Percentiles rank a stretch among this genome's conserved stretches.
Evolutionary conservation across 495 filamentous ascomycete species (phyloP).

Genomic region (Podospora comata): DNA sequence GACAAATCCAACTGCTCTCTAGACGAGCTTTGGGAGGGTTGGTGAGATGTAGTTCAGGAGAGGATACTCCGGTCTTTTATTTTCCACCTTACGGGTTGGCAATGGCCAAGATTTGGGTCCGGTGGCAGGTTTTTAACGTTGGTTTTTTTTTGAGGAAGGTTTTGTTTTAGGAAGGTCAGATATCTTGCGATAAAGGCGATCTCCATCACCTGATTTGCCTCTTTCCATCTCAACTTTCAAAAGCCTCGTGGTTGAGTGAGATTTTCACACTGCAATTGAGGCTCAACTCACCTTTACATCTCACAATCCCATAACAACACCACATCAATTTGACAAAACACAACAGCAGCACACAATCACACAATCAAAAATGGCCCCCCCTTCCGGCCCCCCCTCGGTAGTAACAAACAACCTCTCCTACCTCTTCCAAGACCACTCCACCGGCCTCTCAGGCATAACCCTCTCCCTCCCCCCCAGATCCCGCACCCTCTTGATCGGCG

Average conservation of each 20-base stretch:
- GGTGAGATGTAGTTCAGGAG: background rate
- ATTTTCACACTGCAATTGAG: too few species aligned
- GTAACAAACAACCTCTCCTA: slow-evolving; percentile 75
- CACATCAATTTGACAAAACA: background rate
- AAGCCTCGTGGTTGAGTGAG: too few species aligned
- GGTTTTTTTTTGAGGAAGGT: background rate
- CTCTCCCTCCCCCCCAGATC: slow-evolving; percentile 76
- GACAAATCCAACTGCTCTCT: background rate
- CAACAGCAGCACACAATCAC: background rate
- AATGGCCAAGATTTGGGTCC: background rate
- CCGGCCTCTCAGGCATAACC: slow-evolving; percentile 65
- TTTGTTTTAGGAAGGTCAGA: background rate
- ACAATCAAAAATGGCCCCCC: background rate
- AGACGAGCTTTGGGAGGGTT: background rate
- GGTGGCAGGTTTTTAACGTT: background rate
- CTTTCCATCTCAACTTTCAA: background rate
- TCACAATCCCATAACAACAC: background rate
- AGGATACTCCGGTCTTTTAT: background rate
- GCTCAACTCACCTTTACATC: background rate
- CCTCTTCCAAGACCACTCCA: slow-evolving; percentile 76
- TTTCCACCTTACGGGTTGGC: background rate
- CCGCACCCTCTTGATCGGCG: slow-evolving; percentile 90
- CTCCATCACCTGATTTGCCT: slow-evolving; percentile 2
- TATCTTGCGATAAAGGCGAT: background rate
- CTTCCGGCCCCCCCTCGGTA: slow-evolving; percentile 43